Percentiles rank a stretch among this genome's conserved stretches.
These are phyloP conservation scores for Margaritispora aquatica DNA, from an alignment of 495 filamentous ascomycete species.

Conservation along the genomic window DNA sequence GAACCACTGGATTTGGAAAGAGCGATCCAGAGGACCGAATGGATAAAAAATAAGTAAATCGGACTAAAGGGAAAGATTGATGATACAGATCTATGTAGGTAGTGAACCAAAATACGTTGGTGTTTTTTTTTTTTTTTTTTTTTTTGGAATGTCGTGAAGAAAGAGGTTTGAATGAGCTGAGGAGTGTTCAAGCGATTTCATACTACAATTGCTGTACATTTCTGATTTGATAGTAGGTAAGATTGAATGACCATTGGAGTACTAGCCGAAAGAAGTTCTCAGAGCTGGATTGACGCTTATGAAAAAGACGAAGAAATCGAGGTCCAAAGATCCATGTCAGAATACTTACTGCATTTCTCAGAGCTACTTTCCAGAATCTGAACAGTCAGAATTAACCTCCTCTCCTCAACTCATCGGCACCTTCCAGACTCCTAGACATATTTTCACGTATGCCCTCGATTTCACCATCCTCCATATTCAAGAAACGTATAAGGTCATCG, in stretches of 20 bases:
- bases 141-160: too few relatives aligned
- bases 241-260: too few relatives aligned
- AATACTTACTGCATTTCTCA: not conserved
- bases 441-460: constrained; percentile 53
- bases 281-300: too few relatives aligned
- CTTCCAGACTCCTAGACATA: constrained; percentile 46
- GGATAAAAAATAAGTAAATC: not conserved
- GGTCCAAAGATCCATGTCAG: too few relatives aligned
- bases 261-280: too few relatives aligned
- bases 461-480: constrained; percentile 55
- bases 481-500: constrained; percentile 70
- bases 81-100: not conserved
- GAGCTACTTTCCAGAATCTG: not conserved
- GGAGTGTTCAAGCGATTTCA: too few relatives aligned
- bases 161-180: too few relatives aligned
- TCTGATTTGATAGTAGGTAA: too few relatives aligned
- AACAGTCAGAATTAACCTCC: not conserved
- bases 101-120: too few relatives aligned
- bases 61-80: not conserved
- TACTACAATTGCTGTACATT: too few relatives aligned
- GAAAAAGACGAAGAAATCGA: too few relatives aligned
- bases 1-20: not conserved
- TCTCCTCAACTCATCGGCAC: constrained; percentile 18
- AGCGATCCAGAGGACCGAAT: not conserved
- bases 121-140: too few relatives aligned